Percentiles rank a stretch among this genome's conserved stretches.
Evolutionary conservation across 768 basidiomycete species (phyloP).

Genomic region (Dendrothele bispora): DNA sequence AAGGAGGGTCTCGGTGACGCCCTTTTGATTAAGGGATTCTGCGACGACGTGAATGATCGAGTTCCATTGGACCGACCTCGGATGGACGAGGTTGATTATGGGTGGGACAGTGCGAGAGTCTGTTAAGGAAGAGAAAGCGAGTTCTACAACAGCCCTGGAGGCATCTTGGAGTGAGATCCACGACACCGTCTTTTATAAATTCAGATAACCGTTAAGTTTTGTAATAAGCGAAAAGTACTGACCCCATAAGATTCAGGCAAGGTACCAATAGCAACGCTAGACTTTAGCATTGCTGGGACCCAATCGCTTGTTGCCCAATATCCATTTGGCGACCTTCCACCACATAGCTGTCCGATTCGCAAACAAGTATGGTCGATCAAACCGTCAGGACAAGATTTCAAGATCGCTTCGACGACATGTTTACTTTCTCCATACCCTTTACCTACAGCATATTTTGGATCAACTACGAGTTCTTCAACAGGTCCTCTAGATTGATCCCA

Average conservation of each 20-base stretch:
- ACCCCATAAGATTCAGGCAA: slow-evolving; percentile 27
- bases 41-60: too few relatives aligned
- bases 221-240: slow-evolving; percentile 7
- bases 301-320: slow-evolving; percentile 36
- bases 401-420: slow-evolving; percentile 20
- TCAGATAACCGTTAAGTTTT: not conserved
- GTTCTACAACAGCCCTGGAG: slow-evolving; percentile 3
- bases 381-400: too few relatives aligned
- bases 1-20: too few relatives aligned
- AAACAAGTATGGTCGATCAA: too few relatives aligned
- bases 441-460: slow-evolving; percentile 12
- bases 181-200: slow-evolving; percentile 25
- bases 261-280: slow-evolving; percentile 23
- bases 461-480: slow-evolving; percentile 19
- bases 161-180: slow-evolving; percentile 4
- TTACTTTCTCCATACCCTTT: slow-evolving; percentile 18
- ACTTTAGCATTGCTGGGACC: slow-evolving; percentile 36
- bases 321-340: slow-evolving; percentile 28
- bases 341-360: slow-evolving; percentile 38
- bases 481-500: slow-evolving; percentile 24
- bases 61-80: slow-evolving; percentile 6
- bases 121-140: slow-evolving; percentile 4
- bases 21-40: too few relatives aligned
- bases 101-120: slow-evolving; percentile 1
- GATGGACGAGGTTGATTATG: slow-evolving; percentile 12